Conservation (phyloP, 2,329 filamentous ascomycete species). For the Phyllosticta citriasiana region DNA sequence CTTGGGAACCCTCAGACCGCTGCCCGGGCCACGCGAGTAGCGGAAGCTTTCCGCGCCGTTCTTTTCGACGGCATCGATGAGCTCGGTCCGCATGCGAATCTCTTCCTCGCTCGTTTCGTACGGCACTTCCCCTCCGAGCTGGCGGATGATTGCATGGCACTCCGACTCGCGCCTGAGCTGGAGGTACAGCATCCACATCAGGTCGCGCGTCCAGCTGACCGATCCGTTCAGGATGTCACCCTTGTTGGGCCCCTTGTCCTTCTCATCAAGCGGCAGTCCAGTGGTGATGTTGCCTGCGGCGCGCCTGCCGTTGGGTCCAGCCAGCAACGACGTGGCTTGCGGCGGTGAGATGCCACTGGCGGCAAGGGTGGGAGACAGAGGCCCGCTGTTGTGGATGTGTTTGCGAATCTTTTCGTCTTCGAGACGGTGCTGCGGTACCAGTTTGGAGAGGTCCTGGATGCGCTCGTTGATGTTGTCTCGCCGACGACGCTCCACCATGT, state of each 20-base stretch:
- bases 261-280: slow-evolving; percentile 86
- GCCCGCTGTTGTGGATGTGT: slow-evolving; percentile 83
- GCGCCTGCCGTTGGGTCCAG: slow-evolving; percentile 72
- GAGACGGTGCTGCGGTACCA: slow-evolving; percentile 83
- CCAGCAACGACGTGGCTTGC: slow-evolving; percentile 78
- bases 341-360: slow-evolving; percentile 59
- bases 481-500: slow-evolving; percentile 86
- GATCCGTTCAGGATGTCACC: slow-evolving; percentile 96
- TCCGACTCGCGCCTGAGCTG: slow-evolving; percentile 87
- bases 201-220: slow-evolving; percentile 91
- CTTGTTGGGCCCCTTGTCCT: slow-evolving; percentile 98
- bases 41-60: slow-evolving; percentile 66
- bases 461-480: slow-evolving; percentile 98
- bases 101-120: slow-evolving; percentile 68
- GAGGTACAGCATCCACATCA: slow-evolving; percentile 92
- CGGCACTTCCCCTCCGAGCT: slow-evolving; percentile 25
- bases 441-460: slow-evolving; percentile 88
- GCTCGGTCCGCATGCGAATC: slow-evolving; percentile 87
- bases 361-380: slow-evolving; percentile 71
- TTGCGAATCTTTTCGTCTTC: slow-evolving; percentile 97
- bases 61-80: slow-evolving; percentile 76
- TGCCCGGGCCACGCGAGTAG: slow-evolving; percentile 76
- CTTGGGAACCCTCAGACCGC: slow-evolving; percentile 79
- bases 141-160: slow-evolving; percentile 57
- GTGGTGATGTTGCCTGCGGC: slow-evolving; percentile 83